Conservation (phyloP, 805 yeast species). For the Lachancea lanzarotensis region DNA sequence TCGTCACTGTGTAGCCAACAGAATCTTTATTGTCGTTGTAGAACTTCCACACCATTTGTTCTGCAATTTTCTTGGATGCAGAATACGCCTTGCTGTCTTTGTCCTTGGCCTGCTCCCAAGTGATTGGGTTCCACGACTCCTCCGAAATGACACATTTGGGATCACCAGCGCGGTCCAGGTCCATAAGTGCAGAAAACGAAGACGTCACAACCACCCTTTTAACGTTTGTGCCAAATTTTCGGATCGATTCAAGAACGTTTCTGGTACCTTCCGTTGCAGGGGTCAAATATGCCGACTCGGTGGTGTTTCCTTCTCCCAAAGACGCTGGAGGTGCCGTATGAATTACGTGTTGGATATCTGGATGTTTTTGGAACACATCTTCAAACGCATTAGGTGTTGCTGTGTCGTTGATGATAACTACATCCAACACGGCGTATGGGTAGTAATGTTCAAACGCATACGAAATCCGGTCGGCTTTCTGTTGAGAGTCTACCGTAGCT, state of each 20-base stretch:
- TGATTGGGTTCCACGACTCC: conserved; percentile 46
- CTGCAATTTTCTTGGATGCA: conserved; percentile 58
- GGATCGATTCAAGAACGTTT: conserved; percentile 45
- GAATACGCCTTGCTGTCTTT: conserved; percentile 41
- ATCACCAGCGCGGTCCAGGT: conserved; percentile 33
- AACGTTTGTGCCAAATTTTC: conserved; percentile 36
- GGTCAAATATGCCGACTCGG: conserved; percentile 43
- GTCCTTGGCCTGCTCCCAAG: conserved; percentile 41
- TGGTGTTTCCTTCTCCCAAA: conserved; percentile 37
- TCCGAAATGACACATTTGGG: conserved; percentile 37
- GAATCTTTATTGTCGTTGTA: conserved; percentile 30
- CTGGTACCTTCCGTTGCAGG: conserved; percentile 55
- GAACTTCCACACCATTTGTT: conserved; percentile 55
- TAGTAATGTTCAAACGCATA: conserved; percentile 25
- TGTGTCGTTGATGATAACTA: conserved; percentile 45
- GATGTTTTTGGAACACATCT: conserved; percentile 37
- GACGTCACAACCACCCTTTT: conserved; percentile 48
- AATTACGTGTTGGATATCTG: conserved; percentile 47
- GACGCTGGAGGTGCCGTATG: conserved; percentile 59
- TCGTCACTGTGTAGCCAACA: conserved; percentile 38
- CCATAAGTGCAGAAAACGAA: conserved; percentile 42
- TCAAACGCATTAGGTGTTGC: conserved; percentile 41
- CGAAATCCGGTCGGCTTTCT: conserved; percentile 33
- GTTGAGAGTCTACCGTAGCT: conserved; percentile 40
- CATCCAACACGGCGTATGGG: conserved; percentile 34